These are phyloP conservation scores for Scheffersomyces segobiensis DNA, from an alignment of 1,139 yeast species.

Conservation along the genomic window DNA sequence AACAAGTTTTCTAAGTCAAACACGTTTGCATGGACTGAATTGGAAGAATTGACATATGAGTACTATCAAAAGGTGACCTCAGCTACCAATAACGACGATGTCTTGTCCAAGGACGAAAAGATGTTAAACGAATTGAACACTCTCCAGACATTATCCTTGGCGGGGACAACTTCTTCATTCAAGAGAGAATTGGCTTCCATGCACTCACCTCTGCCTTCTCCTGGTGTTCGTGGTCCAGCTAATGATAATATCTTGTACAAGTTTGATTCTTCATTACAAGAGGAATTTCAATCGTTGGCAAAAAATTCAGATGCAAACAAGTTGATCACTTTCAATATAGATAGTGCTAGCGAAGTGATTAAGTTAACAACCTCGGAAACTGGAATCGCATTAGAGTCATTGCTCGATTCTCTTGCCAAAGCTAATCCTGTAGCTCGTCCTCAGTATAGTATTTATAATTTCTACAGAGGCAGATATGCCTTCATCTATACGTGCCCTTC, in stretches of 20 bases:
- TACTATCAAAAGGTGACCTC: slow-evolving; percentile 40
- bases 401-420: slow-evolving; percentile 22
- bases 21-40: slow-evolving; percentile 55
- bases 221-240: slow-evolving; percentile 18
- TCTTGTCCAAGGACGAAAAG: slow-evolving; percentile 65
- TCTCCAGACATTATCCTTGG: slow-evolving; percentile 31
- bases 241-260: slow-evolving; percentile 27
- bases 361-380: slow-evolving; percentile 16
- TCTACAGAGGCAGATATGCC: slow-evolving; percentile 30
- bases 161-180: slow-evolving; percentile 12
- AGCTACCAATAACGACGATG: slow-evolving; percentile 38
- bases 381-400: slow-evolving; percentile 18
- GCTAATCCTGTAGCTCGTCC: slow-evolving; percentile 20
- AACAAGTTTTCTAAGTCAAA: slow-evolving; percentile 55
- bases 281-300: slow-evolving; percentile 20
- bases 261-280: slow-evolving; percentile 24
- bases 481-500: slow-evolving; percentile 90
- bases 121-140: slow-evolving; percentile 47
- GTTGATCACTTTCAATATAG: slow-evolving; percentile 35
- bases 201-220: slow-evolving; percentile 16
- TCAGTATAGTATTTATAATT: slow-evolving; percentile 62
- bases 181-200: slow-evolving; percentile 40
- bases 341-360: slow-evolving; percentile 28
- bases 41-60: slow-evolving; percentile 56
- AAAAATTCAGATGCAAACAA: slow-evolving; percentile 11